Evolutionary conservation across 306 rosid genomes (phyloP), one percentile per base, ranked within the genome.

Genomic region (Prunus mongolica): DNA sequence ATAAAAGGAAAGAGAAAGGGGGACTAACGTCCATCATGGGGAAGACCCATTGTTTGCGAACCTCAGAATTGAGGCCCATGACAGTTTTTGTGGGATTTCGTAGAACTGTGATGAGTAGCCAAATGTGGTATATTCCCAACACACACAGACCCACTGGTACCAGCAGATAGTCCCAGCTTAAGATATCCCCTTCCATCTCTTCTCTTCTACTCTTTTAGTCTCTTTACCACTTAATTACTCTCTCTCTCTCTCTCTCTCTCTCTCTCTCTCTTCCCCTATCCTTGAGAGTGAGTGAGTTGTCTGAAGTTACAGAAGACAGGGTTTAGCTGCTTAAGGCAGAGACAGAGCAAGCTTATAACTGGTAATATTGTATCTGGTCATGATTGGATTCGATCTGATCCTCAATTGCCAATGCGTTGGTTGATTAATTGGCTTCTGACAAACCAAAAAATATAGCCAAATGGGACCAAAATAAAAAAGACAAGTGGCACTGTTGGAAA

Each of bases 1-100:
- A 65, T 16, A 38, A 5, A 65, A 25, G 4, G 64, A 9, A 16
- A 75, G 14, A 38, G 10, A 62, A 27, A 49, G 78, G 25, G 34
- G 58, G 14, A 89, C 97, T 84, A 63, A 91, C 96, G 63, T 63
- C 71, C 98, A 91, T 93, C 89, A 91, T 87, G 84, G 77, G 73
- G 45, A 67, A 78, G 74, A 91, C 91, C 98, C 98, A 93, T 16
- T 89, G 97, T 34, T 77, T 87, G 67, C 93, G 97, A 81, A 88
- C 68, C 73, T 87, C 83, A 0, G 90, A 90, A 56, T 91, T 91
- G 55, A 93, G 76, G 55, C 97, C 98, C 65, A 93, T 87, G 65
- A 89, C 97, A 63, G 97, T 91, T 76, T 85, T 75, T 79, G 62
- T 76, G 82, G 98, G 97, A 56, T 71, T 76, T 38, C 74, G 76